These are phyloP conservation scores for Coemansia sp. DNA, from an alignment of 192 early-diverging fungal species.

Conservation along the genomic window DNA sequence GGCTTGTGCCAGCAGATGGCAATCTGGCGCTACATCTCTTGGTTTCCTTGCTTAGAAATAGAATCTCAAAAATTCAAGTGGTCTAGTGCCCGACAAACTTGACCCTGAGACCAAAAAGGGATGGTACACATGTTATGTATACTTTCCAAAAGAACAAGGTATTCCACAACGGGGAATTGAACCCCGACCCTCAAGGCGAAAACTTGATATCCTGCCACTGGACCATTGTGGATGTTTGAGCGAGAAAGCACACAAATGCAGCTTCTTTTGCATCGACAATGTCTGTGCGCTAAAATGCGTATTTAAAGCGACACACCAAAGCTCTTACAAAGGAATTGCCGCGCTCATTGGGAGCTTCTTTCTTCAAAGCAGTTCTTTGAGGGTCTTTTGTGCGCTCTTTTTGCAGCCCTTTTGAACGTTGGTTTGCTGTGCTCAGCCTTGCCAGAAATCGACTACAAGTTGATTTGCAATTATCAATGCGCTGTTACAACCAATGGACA, in stretches of 20 bases:
- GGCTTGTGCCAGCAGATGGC: no score
- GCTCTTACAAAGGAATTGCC: neutral
- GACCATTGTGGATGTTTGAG: neutral
- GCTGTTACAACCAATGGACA: neutral
- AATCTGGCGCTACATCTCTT: no score
- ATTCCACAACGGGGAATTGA: neutral
- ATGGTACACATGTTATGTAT: no score
- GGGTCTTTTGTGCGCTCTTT: neutral
- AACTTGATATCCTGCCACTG: neutral
- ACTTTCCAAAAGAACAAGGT: neutral
- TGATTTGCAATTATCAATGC: neutral
- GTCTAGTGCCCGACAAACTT: no score
- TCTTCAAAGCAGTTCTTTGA: neutral
- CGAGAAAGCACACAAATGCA: neutral
- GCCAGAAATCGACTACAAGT: neutral
- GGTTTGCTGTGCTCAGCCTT: neutral
- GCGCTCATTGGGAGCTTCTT: neutral
- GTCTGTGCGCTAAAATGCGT: neutral
- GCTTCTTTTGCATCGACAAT: neutral
- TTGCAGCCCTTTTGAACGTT: neutral
- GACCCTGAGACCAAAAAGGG: no score
- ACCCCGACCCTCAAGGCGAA: neutral
- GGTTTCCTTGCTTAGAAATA: no score
- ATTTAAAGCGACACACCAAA: neutral
- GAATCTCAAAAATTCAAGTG: no score